These are phyloP conservation scores for Aristolochia contorta DNA, from an alignment of 164 flowering plant species.

Conservation along the genomic window DNA sequence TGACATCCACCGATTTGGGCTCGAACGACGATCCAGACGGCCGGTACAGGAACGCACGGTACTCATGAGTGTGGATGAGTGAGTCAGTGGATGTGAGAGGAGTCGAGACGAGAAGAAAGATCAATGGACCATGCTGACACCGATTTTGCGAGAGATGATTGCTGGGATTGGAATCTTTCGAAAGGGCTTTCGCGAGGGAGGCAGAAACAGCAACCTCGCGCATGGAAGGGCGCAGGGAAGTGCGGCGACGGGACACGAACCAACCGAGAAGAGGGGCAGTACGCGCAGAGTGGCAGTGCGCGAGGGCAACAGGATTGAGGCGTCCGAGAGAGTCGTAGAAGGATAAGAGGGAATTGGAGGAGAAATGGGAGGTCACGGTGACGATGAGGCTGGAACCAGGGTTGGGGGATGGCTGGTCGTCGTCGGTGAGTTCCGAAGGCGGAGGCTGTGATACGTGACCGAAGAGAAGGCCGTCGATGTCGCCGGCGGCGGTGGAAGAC, in stretches of 20 bases:
- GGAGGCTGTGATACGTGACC: slow-evolving; percentile 48
- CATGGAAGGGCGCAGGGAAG: slow-evolving; percentile 68
- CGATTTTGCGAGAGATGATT: neutral
- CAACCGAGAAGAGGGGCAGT: slow-evolving; percentile 50
- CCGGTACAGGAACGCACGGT: slow-evolving; percentile 53
- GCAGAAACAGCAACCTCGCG: slow-evolving; percentile 41
- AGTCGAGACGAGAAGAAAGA: slow-evolving; percentile 53
- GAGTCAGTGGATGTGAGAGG: slow-evolving; percentile 24
- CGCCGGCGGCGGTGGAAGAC: slow-evolving; percentile 45
- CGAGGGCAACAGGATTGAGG: slow-evolving; percentile 20
- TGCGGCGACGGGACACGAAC: slow-evolving; percentile 64
- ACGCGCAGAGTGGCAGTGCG: slow-evolving; percentile 10
- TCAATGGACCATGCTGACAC: slow-evolving; percentile 15
- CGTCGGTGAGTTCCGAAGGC: slow-evolving; percentile 53
- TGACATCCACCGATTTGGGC: slow-evolving; percentile 39
- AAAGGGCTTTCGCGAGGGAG: slow-evolving; percentile 25
- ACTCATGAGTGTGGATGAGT: slow-evolving; percentile 76
- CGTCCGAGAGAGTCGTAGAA: slow-evolving; percentile 51
- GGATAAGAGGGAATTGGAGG: slow-evolving; percentile 31
- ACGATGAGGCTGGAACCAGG: slow-evolving; percentile 26
- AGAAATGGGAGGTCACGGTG: slow-evolving; percentile 47
- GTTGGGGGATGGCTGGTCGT: slow-evolving; percentile 28
- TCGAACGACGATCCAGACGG: slow-evolving; percentile 22
- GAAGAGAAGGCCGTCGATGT: slow-evolving; percentile 75
- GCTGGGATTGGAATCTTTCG: slow-evolving; percentile 8